A percentile compares a stretch with the other conserved stretches of the same genome.
These are phyloP conservation scores for Mucor ambiguus DNA, from an alignment of 371 early-diverging fungal species.

Conservation along the genomic window DNA sequence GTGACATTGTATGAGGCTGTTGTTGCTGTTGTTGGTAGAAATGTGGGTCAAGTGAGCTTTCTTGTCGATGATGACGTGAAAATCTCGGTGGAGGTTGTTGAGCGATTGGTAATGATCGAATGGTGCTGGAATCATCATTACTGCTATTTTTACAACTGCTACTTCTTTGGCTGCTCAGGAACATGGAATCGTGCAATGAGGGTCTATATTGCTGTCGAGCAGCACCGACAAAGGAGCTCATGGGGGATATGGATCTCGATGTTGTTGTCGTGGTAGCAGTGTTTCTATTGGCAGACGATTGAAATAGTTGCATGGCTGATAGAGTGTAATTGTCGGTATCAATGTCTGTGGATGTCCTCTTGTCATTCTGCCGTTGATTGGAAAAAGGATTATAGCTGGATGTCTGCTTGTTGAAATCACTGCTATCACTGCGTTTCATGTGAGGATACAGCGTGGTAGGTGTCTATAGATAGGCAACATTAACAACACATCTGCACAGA, in stretches of 20 bases:
- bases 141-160: not conserved
- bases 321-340: not conserved
- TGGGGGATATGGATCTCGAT: not conserved
- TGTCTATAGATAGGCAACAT: not conserved
- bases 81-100: not conserved
- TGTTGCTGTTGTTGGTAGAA: not conserved
- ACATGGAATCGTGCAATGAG: not conserved
- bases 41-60: not conserved
- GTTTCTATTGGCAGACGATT: not conserved
- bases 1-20: not conserved
- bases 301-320: conserved; percentile 4
- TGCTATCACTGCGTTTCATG: not conserved
- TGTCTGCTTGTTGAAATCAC: not conserved
- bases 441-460: conserved; percentile 3
- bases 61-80: conserved; percentile 5
- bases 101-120: not conserved
- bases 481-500: not conserved
- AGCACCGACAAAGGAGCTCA: not conserved
- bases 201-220: not conserved
- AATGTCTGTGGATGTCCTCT: not conserved
- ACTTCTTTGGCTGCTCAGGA: not conserved
- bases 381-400: not conserved
- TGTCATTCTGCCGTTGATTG: not conserved
- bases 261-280: not conserved
- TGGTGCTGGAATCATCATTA: not conserved